Base-by-base conservation (phyloP, 306 rosid genomes). In the Malus fusca region DNA sequence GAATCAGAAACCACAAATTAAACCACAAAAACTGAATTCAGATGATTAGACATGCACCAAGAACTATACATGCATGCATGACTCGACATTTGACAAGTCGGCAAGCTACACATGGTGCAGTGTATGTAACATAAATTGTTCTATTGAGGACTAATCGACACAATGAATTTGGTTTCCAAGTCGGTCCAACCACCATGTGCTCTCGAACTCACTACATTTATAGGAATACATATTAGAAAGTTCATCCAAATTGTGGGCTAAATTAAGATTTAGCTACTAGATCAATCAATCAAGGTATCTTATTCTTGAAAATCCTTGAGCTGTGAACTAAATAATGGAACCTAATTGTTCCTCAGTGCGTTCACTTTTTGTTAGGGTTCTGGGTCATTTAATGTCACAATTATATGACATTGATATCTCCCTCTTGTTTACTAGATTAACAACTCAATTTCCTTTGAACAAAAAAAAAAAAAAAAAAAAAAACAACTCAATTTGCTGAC, bases 31-130 rank as follows among this genome's bases (percentile, higher is more conserved):
- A 37, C 42, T 37, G 42, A 53, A 76, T 4, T 68, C 44, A 33
- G 74, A 42, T 59, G 80, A 72, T 68, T 68, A 66, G 80, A 77
- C 75, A 28, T 60, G 59, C 67, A 77, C 80, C 61, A 60, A 77
- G 48, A 18, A 23, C 71, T n/a, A 37, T 22, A 13, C 1, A 11
- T 58, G 25, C 13, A 25, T 2, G 35, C 66, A 68, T 30, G 60
- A 77, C 71, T 28, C 35, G 69, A 69, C 46, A 63, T 63, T 65
- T 26, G 46, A 33, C 52, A 77, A 42, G 75, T 68, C 80, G 69
- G 62, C 73, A 59, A 43, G 75, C 66, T 14, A 63, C 80, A 77
- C 61, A 69, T 59, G 33, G 68, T 28, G 26, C 77, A 30, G 4
- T 53, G 59, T 65, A 42, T 66, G 40, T 28, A 37, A 77, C 80